A percentile compares a stretch with the other conserved stretches of the same genome.
Conservation (phyloP, 2,329 filamentous ascomycete species). For the Colletotrichum magnum region DNA sequence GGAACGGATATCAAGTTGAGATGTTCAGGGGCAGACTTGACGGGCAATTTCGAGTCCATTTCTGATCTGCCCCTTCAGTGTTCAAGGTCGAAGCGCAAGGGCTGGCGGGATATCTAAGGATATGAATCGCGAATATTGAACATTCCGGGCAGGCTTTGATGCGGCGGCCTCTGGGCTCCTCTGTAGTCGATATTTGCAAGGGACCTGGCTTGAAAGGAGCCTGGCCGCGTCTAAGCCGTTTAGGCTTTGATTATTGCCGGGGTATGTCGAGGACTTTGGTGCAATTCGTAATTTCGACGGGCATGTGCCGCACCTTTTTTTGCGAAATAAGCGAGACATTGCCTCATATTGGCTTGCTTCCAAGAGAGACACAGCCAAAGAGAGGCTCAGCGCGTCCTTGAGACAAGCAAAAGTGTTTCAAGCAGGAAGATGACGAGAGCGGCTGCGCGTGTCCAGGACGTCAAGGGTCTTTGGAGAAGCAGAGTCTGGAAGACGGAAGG, state of each 20-base stretch:
- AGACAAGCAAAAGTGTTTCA: no score
- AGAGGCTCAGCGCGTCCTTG: no score
- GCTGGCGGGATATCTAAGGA: slow-evolving; percentile 15
- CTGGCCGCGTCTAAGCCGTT: slow-evolving; percentile 19
- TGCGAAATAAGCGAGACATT: slow-evolving; percentile 38
- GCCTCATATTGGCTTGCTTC: background rate
- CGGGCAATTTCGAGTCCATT: background rate
- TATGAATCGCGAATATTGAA: slow-evolving; percentile 22
- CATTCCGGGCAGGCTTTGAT: slow-evolving; percentile 23
- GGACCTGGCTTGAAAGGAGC: slow-evolving; percentile 6
- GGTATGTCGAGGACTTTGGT: slow-evolving; percentile 26
- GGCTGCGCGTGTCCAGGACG: background rate
- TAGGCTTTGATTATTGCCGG: slow-evolving; percentile 23
- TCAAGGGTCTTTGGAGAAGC: background rate
- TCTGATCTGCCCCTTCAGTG: no score
- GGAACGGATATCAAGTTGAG: slow-evolving; percentile 19
- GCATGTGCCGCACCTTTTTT: slow-evolving; percentile 27
- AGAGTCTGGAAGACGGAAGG: background rate
- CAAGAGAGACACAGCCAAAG: no score
- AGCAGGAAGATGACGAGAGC: slow-evolving; percentile 1
- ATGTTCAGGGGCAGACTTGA: no score
- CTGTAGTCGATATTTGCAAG: background rate
- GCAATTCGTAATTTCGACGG: slow-evolving; percentile 37
- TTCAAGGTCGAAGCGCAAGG: no score
- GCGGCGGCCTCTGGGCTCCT: background rate